A percentile compares a stretch with the other conserved stretches of the same genome.
These are phyloP conservation scores for Cladophialophora exuberans DNA, from an alignment of 2,329 filamentous ascomycete genomes.

Conservation along the genomic window DNA sequence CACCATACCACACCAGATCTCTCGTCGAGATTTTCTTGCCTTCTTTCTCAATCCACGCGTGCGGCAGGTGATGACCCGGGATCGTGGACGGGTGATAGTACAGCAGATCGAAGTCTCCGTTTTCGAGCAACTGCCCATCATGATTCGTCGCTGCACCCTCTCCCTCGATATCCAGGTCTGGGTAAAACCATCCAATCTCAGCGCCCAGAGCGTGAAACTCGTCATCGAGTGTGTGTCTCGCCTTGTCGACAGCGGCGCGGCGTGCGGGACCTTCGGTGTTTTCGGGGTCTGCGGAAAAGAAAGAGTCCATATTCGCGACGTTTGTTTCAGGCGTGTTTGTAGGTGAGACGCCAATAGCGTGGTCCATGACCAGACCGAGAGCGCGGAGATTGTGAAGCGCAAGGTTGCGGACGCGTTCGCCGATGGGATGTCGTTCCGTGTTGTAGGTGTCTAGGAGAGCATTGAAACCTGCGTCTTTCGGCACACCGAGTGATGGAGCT, in stretches of 20 bases:
- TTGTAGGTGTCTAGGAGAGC: slow-evolving; percentile 38
- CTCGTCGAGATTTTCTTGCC: slow-evolving; percentile 29
- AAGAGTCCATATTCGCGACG: slow-evolving; percentile 30
- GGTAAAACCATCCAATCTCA: slow-evolving; percentile 44
- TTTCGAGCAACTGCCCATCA: slow-evolving; percentile 31
- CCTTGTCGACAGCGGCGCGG: slow-evolving; percentile 33
- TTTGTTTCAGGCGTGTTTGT: slow-evolving; percentile 34
- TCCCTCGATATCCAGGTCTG: slow-evolving; percentile 28
- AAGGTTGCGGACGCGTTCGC: slow-evolving; percentile 33
- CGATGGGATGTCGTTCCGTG: slow-evolving; percentile 38
- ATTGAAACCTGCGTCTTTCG: slow-evolving; percentile 20
- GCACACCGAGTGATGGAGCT: slow-evolving; percentile 20
- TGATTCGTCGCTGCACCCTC: slow-evolving; percentile 31
- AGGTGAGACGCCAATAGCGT: slow-evolving; percentile 37
- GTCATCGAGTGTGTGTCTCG: slow-evolving; percentile 36
- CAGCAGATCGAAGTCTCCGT: slow-evolving; percentile 27
- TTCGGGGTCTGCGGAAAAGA: slow-evolving; percentile 30
- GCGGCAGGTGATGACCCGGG: slow-evolving; percentile 40
- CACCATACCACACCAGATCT: slow-evolving; percentile 32
- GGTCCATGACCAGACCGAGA: slow-evolving; percentile 38
- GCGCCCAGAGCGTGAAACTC: slow-evolving; percentile 41
- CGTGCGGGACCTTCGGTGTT: slow-evolving; percentile 30
- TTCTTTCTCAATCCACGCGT: slow-evolving; percentile 35
- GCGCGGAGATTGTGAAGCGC: slow-evolving; percentile 38
- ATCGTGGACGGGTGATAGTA: slow-evolving; percentile 35